A percentile compares a stretch with the other conserved stretches of the same genome.
phyloP scores from a whole-genome alignment of 768 basidiomycete species.

The Hortiboletus flavorubellus region DNA sequence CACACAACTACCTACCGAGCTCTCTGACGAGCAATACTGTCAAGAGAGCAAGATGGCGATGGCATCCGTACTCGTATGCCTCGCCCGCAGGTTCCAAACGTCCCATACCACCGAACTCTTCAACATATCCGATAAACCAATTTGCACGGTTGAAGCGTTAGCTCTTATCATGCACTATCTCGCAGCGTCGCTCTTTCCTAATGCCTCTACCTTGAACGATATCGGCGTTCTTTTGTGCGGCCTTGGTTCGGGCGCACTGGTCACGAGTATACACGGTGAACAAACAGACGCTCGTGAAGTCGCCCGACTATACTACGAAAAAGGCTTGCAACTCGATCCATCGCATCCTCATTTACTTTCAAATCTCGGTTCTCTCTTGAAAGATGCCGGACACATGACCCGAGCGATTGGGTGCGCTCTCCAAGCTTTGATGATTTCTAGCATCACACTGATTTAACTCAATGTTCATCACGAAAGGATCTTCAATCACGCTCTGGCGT shows the following conservation, averaged over 20 bases:
- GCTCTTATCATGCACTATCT: constrained; percentile 47
- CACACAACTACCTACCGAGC: constrained; percentile 17
- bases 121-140: constrained; percentile 23
- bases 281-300: constrained; percentile 32
- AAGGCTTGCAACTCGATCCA: constrained; percentile 42
- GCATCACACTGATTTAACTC: constrained; percentile 3
- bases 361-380: constrained; percentile 48
- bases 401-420: constrained; percentile 41
- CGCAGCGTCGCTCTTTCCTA: constrained; percentile 42
- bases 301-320: constrained; percentile 43
- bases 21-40: constrained; percentile 26
- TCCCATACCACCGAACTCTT: constrained; percentile 25
- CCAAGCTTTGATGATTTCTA: neutral
- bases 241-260: constrained; percentile 23
- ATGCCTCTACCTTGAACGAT: constrained; percentile 47
- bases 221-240: constrained; percentile 47
- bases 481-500: constrained; percentile 38
- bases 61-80: constrained; percentile 41
- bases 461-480: constrained; percentile 24
- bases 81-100: constrained; percentile 44
- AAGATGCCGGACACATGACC: constrained; percentile 42
- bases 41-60: constrained; percentile 32
- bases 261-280: constrained; percentile 19
- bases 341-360: constrained; percentile 49
- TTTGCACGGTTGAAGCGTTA: constrained; percentile 36